Evolutionary conservation across 139 green algal species (phyloP).

Genomic region (Dunaliella primolecta): DNA sequence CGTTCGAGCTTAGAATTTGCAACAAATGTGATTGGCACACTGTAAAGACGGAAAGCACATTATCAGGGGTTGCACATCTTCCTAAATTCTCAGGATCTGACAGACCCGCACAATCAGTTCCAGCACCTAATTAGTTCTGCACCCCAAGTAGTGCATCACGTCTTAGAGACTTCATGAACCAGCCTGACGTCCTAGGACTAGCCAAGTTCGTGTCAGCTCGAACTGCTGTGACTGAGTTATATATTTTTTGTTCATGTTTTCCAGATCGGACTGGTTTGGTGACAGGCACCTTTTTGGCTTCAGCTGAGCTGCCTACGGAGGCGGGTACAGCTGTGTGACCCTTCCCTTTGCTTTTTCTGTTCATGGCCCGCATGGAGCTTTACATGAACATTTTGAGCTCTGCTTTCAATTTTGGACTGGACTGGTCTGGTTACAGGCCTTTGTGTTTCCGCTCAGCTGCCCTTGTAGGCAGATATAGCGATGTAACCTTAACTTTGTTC

Average conservation of each 20-base stretch:
- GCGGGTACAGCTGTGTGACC: no score
- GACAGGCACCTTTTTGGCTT: no score
- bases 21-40: no score
- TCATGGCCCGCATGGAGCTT: no score
- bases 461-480: neutral
- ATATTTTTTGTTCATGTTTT: no score
- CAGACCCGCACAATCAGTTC: neutral
- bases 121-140: neutral
- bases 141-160: neutral
- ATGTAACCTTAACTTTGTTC: neutral
- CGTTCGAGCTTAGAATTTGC: no score
- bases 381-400: neutral
- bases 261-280: no score
- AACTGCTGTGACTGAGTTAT: no score
- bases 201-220: no score
- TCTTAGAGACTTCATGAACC: neutral
- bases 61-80: neutral
- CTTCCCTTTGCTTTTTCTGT: no score
- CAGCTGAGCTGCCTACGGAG: no score
- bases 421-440: neutral
- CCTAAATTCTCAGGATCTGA: neutral
- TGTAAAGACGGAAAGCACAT: no score
- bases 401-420: neutral
- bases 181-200: neutral
- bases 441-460: neutral